Base-by-base conservation (phyloP, 225 moss, liverwort and hornwort genomes). In the Marchantia paleacea region DNA sequence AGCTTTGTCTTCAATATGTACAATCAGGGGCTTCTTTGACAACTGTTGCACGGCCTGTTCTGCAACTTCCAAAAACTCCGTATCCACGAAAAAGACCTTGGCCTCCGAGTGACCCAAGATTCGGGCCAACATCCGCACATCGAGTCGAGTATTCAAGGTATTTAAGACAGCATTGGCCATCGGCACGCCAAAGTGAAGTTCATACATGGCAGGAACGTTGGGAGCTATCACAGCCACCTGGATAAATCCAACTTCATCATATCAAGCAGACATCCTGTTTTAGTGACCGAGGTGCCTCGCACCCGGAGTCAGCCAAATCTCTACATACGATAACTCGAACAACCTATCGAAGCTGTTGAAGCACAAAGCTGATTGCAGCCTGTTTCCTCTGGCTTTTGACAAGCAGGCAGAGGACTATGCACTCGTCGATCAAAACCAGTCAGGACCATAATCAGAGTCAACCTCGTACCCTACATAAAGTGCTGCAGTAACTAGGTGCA, bases 21-120 rank as follows among this genome's bases (percentile, higher is more conserved):
- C 89, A 70, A 95, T 60, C 4, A 91, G 55, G 29, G 91, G 91
- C 64, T 82, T 76, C 70, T 82, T 12, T 84, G 77, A 39, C 84
- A 75, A 7, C 24, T 68, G 49, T 12, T 61, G 53, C 18, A 95
- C 84, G 28, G 90, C 90, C 48, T 87, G 84, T 24, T 89, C 78
- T 7, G 91, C 14, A 0, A 91, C 80, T 2, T 76, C 73, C 13
- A 91, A 72, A 77, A 88, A 92, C 80, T 92, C 91, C 49, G 78
- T 91, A 57, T 95, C 93, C 0, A 93, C 93, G 4, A 95, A 84
- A 53, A 95, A 26, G 18, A 89, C 88, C 76, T 80, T 92, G 30
- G 93, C 87, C 53, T 78, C 80, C 7, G 87, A 82, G 75, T 88
- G 87, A 20, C 15, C 67, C 82, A 88, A 60, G 29, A 88, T 75